Conservation (phyloP, 352 stramenopile genomes). For the Pythium phragmiticola region DNA sequence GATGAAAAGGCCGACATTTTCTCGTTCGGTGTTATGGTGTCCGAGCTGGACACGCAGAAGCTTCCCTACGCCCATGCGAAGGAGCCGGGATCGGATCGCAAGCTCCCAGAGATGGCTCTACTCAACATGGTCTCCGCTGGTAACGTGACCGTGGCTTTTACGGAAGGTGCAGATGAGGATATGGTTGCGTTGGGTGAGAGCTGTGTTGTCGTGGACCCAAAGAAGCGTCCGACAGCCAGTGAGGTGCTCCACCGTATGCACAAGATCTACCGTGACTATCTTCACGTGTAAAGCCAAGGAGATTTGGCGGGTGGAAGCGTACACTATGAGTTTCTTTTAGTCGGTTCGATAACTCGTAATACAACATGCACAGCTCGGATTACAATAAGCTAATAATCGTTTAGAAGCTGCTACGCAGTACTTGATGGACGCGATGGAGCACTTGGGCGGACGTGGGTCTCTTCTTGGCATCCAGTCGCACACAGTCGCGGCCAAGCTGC, state of each 20-base stretch:
- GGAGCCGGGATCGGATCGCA: background rate
- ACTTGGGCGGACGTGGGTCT: constrained; percentile 36
- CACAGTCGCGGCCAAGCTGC: constrained; percentile 34
- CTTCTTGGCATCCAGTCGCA: constrained; percentile 33
- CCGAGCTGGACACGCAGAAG: constrained; percentile 34
- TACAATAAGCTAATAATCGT: no score
- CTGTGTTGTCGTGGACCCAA: constrained; percentile 14
- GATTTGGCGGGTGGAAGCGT: no score
- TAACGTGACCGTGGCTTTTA: constrained; percentile 15
- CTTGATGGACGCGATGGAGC: constrained; percentile 24
- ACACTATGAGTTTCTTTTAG: no score
- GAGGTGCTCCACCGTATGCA: no score
- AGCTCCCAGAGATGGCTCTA: constrained; percentile 5
- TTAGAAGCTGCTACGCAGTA: no score
- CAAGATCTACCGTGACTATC: no score
- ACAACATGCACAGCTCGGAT: no score
- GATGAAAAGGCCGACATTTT: constrained; percentile 48
- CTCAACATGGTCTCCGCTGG: constrained; percentile 7
- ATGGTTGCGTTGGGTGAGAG: no score
- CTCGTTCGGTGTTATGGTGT: constrained; percentile 41
- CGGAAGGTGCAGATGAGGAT: background rate
- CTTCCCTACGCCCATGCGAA: constrained; percentile 17
- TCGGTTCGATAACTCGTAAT: no score
- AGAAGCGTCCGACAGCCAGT: constrained; percentile 4
- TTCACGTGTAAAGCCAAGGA: no score